These are phyloP conservation scores for Aspergillus terreus DNA, from an alignment of 2,329 filamentous ascomycete species.

Conservation along the genomic window DNA sequence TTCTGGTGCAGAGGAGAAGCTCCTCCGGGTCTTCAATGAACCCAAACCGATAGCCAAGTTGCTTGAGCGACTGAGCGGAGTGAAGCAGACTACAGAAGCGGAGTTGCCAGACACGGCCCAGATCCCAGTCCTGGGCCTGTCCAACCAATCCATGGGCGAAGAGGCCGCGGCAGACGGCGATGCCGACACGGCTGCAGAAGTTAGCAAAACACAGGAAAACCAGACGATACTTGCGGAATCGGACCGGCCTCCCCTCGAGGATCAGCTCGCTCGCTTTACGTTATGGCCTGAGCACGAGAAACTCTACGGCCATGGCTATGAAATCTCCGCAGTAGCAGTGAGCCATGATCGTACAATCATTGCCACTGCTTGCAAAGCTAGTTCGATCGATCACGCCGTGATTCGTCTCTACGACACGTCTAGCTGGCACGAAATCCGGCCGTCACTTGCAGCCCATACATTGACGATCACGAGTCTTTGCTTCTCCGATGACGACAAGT, in stretches of 20 bases:
- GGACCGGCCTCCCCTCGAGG: constrained; percentile 77
- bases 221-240: constrained; percentile 49
- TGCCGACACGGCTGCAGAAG: constrained; percentile 34
- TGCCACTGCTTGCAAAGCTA: constrained; percentile 90
- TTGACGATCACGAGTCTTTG: constrained; percentile 79
- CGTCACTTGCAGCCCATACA: constrained; percentile 77
- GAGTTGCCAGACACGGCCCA: constrained; percentile 80
- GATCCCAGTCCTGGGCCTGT: constrained; percentile 90
- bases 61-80: constrained; percentile 64
- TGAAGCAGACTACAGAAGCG: constrained; percentile 40
- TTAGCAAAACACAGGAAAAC: constrained; percentile 16
- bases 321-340: constrained; percentile 82
- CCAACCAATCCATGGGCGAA: constrained; percentile 80
- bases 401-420: constrained; percentile 85
- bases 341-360: constrained; percentile 71
- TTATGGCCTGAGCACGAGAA: constrained; percentile 97
- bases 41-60: constrained; percentile 78
- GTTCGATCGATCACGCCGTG: constrained; percentile 88
- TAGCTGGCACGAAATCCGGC: constrained; percentile 82
- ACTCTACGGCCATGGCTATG: constrained; percentile 95
- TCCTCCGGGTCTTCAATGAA: constrained; percentile 92
- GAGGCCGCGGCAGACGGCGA: constrained; percentile 29
- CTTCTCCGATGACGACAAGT: constrained; percentile 71
- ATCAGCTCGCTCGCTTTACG: constrained; percentile 82
- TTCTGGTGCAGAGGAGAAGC: constrained; percentile 93